These are phyloP conservation scores for Rhizopogon roseolus DNA, from an alignment of 768 basidiomycete species.

Conservation along the genomic window DNA sequence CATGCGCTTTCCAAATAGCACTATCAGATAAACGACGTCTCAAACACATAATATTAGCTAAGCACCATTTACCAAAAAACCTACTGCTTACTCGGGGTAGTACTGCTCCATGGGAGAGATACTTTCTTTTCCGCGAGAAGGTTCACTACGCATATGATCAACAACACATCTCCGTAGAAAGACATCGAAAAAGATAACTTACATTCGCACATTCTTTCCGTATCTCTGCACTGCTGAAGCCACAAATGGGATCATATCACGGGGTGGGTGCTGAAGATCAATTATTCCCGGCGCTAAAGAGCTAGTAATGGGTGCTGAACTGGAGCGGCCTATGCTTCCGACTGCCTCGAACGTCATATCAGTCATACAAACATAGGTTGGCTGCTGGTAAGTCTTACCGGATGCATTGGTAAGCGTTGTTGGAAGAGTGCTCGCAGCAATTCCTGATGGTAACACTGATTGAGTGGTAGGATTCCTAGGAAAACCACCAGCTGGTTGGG, in stretches of 20 bases:
- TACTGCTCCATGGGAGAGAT: not conserved
- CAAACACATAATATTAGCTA: not conserved
- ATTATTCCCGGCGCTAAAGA: not conserved
- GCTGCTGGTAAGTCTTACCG: not conserved
- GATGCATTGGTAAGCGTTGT: not conserved
- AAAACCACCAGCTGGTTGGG: not conserved
- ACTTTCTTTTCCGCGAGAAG: not conserved
- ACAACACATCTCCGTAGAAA: not conserved
- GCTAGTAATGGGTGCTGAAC: no score
- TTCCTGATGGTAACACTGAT: not conserved
- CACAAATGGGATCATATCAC: not conserved
- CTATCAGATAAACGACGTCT: not conserved
- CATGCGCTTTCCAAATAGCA: conserved; percentile 34
- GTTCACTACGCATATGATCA: not conserved
- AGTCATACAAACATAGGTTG: not conserved
- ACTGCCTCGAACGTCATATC: no score
- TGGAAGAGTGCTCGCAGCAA: not conserved
- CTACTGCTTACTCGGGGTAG: not conserved
- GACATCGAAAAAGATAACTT: not conserved
- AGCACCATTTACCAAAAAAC: not conserved
- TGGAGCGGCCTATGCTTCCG: no score
- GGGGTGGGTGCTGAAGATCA: not conserved
- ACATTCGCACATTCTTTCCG: not conserved
- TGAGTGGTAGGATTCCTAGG: not conserved
- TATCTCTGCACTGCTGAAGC: not conserved